phyloP scores from a whole-genome alignment of 441 rosid species.

The Eutrema salsugineum region DNA sequence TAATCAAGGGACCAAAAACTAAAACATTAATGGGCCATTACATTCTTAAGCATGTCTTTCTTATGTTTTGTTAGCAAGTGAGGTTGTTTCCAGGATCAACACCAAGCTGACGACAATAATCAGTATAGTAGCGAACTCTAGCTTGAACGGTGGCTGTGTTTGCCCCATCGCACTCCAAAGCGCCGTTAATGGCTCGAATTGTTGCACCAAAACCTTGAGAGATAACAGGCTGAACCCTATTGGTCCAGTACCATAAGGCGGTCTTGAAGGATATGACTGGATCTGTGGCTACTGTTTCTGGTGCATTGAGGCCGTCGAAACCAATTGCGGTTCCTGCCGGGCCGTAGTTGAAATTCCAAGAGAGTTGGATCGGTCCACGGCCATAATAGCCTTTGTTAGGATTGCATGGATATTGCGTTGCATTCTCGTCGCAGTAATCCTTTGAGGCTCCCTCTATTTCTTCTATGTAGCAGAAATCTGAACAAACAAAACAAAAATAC shows the following conservation, averaged over 20 bases:
- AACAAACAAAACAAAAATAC: neutral
- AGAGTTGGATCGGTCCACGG: conserved; percentile 46
- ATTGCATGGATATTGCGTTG: conserved; percentile 31
- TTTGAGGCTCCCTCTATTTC: conserved; percentile 30
- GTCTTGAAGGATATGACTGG: conserved; percentile 49
- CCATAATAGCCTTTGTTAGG: conserved; percentile 38
- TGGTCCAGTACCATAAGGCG: conserved; percentile 67
- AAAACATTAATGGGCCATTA: neutral
- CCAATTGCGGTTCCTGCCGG: conserved; percentile 39
- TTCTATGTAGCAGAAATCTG: conserved; percentile 34
- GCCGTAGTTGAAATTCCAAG: conserved; percentile 53
- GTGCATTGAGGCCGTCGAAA: conserved; percentile 49
- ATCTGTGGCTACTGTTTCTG: conserved; percentile 57
- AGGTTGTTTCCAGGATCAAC: conserved; percentile 57
- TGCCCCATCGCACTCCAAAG: conserved; percentile 49
- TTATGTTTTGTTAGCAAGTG: conserved; percentile 37
- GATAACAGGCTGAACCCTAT: conserved; percentile 40
- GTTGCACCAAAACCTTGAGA: conserved; percentile 71
- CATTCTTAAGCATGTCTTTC: neutral
- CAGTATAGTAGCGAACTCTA: conserved; percentile 41
- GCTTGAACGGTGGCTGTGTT: conserved; percentile 42
- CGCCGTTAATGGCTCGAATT: conserved; percentile 53
- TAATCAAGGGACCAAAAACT: neutral
- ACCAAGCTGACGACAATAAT: conserved; percentile 56
- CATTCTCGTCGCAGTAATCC: conserved; percentile 30